phyloP scores from a whole-genome alignment of 441 rosid genomes.

The Melastoma candidum region DNA sequence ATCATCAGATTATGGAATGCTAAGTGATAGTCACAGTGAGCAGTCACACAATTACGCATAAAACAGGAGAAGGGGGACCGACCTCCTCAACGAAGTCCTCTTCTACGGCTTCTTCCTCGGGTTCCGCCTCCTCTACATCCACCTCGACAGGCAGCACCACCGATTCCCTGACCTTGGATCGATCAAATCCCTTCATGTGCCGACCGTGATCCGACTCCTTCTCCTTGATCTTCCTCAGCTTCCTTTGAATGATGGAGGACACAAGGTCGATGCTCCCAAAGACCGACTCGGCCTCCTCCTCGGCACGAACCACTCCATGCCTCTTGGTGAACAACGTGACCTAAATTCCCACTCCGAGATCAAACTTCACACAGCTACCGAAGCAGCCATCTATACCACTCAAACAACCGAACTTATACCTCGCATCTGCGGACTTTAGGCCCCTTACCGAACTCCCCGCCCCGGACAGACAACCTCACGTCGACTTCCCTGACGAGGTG shows the following conservation, averaged over 20 bases:
- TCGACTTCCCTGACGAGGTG: slow-evolving; percentile 87
- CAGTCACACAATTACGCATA: too few relatives aligned
- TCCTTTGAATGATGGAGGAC: slow-evolving; percentile 65
- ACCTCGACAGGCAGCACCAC: slow-evolving; percentile 22
- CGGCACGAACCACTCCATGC: slow-evolving; percentile 94
- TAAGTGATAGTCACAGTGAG: too few relatives aligned
- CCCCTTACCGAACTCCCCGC: slow-evolving; percentile 92
- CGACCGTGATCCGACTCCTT: slow-evolving; percentile 89
- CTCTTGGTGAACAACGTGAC: slow-evolving; percentile 78
- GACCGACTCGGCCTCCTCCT: slow-evolving; percentile 74
- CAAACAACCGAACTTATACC: slow-evolving; percentile 25
- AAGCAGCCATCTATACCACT: neutral
- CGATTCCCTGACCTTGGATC: slow-evolving; percentile 54
- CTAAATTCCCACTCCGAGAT: slow-evolving; percentile 21
- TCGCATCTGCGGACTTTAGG: slow-evolving; percentile 82
- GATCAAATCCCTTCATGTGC: slow-evolving; percentile 72
- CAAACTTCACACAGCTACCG: slow-evolving; percentile 2
- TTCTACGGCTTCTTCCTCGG: slow-evolving; percentile 21
- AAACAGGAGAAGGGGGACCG: too few relatives aligned
- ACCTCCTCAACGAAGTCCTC: slow-evolving; percentile 54
- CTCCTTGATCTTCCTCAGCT: slow-evolving; percentile 93
- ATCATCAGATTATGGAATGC: too few relatives aligned
- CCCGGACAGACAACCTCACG: slow-evolving; percentile 73
- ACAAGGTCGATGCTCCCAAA: slow-evolving; percentile 74
- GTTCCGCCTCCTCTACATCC: slow-evolving; percentile 22